Base-by-base conservation (phyloP, 768 basidiomycete genomes). In the Favolaschia claudopus region DNA sequence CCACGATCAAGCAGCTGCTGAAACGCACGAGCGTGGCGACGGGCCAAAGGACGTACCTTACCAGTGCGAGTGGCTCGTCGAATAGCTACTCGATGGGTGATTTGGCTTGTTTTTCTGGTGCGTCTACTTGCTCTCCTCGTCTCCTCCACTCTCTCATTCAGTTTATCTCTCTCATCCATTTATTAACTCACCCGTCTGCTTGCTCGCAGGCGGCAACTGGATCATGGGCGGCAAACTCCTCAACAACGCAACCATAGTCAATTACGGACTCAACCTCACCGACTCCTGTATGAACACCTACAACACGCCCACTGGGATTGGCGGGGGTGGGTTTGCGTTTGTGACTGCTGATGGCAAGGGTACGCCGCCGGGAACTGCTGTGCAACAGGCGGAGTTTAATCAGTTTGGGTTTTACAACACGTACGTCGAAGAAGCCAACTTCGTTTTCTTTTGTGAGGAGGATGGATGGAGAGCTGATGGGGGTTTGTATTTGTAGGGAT, bases 231-330 rank as follows among this genome's bases (percentile, higher is more conserved):
- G 55, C 29, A 56, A 48, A 33, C 45, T 56, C 24, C 46, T 56
- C 38, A n/a, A 56, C 20, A 56, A 56, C n/a, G 55, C 37, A 19
- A 56, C 55, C 17, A 56, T 56, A 19, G 38, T 49, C 15, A 56
- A 56, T 39, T 28, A 48, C 31, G 55, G 55, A 6, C 17, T 56
- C 46, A 56, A 56, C 32, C 34, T 56, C 45, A 56, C 55, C 25
- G 55, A 56, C 38, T 40, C 55, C 33, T 56, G 55, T 24, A 56
- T 31, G 37, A 56, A 56, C 55, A 56, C 55, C n/a, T 56, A 56
- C 19, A 56, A 48, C 22, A 56, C 55, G 7, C 55, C 55, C 1
- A 56, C 55, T 20, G 55, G 55, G 29, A 48, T 56, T 5, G 55
- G 55, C 7, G 55, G 55, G 7, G 55, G 55, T 1, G 55, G 37